A percentile compares a stretch with the other conserved stretches of the same genome.
phyloP scores from a whole-genome alignment of 2,329 filamentous ascomycete species.

The Neofusicoccum laricinum region DNA sequence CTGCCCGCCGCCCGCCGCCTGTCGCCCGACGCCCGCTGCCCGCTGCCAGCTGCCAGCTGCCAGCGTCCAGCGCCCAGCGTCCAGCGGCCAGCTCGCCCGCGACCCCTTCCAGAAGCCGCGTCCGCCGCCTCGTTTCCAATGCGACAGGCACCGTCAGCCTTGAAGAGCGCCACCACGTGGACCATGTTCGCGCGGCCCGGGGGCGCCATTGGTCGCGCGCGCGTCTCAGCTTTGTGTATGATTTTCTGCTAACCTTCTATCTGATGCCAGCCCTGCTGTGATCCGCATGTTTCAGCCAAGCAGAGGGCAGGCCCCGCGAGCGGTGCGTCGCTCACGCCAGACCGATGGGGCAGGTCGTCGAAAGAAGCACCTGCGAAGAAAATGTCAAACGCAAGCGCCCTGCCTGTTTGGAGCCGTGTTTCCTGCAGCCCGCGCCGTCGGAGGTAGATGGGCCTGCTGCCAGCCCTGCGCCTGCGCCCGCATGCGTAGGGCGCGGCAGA shows the following conservation, averaged over 20 bases:
- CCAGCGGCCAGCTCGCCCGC: too few relatives aligned
- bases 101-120: background rate
- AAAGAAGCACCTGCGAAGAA: background rate
- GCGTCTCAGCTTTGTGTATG: background rate
- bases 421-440: background rate
- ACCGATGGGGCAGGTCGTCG: background rate
- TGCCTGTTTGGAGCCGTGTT: background rate
- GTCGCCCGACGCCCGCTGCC: too few relatives aligned
- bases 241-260: background rate
- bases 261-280: constrained; percentile 12
- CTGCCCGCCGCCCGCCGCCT: background rate
- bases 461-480: background rate
- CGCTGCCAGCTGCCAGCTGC: too few relatives aligned
- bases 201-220: background rate
- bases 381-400: background rate
- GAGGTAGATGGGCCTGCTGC: too few relatives aligned
- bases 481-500: background rate
- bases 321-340: background rate
- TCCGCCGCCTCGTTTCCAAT: background rate
- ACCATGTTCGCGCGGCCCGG: background rate
- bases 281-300: constrained; percentile 14
- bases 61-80: too few relatives aligned
- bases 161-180: constrained; percentile 5
- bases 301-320: background rate
- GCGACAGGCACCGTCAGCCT: background rate